Conservation (phyloP, 2,329 filamentous ascomycete species). For the Monosporascus sp. region DNA sequence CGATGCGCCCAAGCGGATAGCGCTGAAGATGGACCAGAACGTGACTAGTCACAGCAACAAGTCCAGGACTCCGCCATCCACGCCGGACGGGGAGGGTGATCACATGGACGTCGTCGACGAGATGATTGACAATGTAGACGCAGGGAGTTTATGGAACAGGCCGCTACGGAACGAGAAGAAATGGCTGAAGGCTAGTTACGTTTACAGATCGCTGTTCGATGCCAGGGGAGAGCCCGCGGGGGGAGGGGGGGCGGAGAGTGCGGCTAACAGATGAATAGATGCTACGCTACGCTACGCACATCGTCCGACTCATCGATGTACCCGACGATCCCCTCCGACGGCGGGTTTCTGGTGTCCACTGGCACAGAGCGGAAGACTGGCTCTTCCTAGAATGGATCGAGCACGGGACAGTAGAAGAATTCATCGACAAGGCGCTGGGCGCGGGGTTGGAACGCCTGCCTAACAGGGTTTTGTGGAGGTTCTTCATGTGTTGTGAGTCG, state of each 20-base stretch:
- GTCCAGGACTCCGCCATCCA: background rate
- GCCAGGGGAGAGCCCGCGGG: no score
- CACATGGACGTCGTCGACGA: background rate
- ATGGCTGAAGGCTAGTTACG: background rate
- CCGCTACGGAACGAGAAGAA: background rate
- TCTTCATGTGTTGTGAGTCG: constrained; percentile 1
- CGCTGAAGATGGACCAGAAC: background rate
- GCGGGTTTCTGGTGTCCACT: background rate
- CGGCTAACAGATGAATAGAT: background rate
- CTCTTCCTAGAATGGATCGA: background rate
- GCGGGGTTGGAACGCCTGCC: background rate
- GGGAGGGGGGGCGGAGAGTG: background rate
- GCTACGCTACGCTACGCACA: background rate
- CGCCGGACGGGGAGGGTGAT: background rate
- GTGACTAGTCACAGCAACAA: background rate
- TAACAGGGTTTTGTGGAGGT: background rate
- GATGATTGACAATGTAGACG: background rate
- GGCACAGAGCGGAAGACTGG: background rate
- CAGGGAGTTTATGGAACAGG: background rate
- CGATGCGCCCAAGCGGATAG: background rate
- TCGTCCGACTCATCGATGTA: background rate
- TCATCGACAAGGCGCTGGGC: background rate
- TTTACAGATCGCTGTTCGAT: background rate
- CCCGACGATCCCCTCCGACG: background rate
- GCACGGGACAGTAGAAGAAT: background rate